phyloP scores from a whole-genome alignment of 164 flowering plant species.

The Liriodendron chinense region DNA sequence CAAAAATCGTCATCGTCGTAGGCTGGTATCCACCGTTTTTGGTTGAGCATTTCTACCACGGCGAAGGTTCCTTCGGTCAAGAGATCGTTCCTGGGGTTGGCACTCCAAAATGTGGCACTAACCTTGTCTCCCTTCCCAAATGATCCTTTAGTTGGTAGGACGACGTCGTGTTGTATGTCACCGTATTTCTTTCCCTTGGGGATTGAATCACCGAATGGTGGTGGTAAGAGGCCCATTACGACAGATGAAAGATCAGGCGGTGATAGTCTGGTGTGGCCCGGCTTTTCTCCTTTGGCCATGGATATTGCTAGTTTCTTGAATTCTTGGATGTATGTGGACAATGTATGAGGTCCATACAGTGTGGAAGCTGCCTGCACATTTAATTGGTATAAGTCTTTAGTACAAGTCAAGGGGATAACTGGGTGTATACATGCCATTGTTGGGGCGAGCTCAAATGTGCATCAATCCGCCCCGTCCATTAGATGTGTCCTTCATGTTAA shows the following conservation, averaged over 20 bases:
- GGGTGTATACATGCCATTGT: too few relatives aligned
- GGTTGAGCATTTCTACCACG: slow-evolving; percentile 46
- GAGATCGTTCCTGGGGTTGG: slow-evolving; percentile 52
- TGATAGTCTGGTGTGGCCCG: slow-evolving; percentile 11
- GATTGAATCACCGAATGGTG: slow-evolving; percentile 36
- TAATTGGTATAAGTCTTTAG: too few relatives aligned
- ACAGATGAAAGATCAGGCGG: slow-evolving; percentile 56
- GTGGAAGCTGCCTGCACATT: slow-evolving; percentile 56
- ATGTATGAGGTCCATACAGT: slow-evolving; percentile 58
- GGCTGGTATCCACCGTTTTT: slow-evolving; percentile 39
- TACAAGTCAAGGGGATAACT: too few relatives aligned
- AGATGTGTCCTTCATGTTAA: too few relatives aligned
- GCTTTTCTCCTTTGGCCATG: slow-evolving; percentile 41
- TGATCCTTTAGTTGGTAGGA: slow-evolving; percentile 27
- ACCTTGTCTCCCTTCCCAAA: slow-evolving; percentile 39
- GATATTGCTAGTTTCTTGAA: slow-evolving; percentile 46
- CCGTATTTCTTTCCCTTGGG: slow-evolving; percentile 48
- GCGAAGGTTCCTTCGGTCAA: slow-evolving; percentile 72
- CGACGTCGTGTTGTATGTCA: slow-evolving; percentile 43
- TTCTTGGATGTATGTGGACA: slow-evolving; percentile 60
- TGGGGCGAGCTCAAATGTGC: too few relatives aligned
- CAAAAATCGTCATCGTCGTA: slow-evolving; percentile 60
- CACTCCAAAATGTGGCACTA: slow-evolving; percentile 56
- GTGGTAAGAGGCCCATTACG: slow-evolving; percentile 26
- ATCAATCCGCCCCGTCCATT: too few relatives aligned